phyloP scores from a whole-genome alignment of 345 rosid species.

The Noccaea caerulescens region DNA sequence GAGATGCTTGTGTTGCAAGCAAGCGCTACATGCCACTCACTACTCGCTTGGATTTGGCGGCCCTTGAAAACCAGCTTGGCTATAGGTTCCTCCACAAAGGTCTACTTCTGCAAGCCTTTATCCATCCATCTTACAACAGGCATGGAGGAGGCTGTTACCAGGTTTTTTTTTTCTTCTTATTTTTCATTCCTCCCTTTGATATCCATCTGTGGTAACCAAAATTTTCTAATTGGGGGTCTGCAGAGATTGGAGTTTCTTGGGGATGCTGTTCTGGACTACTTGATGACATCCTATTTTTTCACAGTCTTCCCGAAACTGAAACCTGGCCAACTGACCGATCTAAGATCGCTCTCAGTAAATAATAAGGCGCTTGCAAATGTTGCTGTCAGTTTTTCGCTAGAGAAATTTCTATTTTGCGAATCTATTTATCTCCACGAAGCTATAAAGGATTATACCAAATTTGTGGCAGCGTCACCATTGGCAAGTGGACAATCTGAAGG shows the following conservation, averaged over 20 bases:
- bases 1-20: slow-evolving; percentile 60
- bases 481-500: slow-evolving; percentile 54
- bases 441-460: slow-evolving; percentile 59
- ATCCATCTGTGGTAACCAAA: slow-evolving; percentile 28
- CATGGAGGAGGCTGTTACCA: slow-evolving; percentile 98
- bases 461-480: slow-evolving; percentile 46
- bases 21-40: slow-evolving; percentile 58
- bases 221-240: slow-evolving; percentile 27
- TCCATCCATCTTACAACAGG: slow-evolving; percentile 86
- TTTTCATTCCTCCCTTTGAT: slow-evolving; percentile 1
- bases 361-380: slow-evolving; percentile 80
- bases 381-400: slow-evolving; percentile 66
- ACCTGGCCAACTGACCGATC: slow-evolving; percentile 94
- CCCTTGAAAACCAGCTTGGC: slow-evolving; percentile 57
- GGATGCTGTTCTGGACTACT: slow-evolving; percentile 93
- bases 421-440: slow-evolving; percentile 58
- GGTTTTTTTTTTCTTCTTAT: slow-evolving; percentile 47
- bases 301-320: slow-evolving; percentile 79
- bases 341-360: slow-evolving; percentile 76
- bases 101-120: slow-evolving; percentile 79
- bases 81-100: slow-evolving; percentile 72
- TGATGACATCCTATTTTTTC: slow-evolving; percentile 82
- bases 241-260: slow-evolving; percentile 99
- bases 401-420: slow-evolving; percentile 64
- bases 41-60: slow-evolving; percentile 49